Percentiles rank a stretch among this genome's conserved stretches.
phyloP scores from a whole-genome alignment of 2,329 filamentous ascomycete genomes.

The Colletotrichum higginsianum region DNA sequence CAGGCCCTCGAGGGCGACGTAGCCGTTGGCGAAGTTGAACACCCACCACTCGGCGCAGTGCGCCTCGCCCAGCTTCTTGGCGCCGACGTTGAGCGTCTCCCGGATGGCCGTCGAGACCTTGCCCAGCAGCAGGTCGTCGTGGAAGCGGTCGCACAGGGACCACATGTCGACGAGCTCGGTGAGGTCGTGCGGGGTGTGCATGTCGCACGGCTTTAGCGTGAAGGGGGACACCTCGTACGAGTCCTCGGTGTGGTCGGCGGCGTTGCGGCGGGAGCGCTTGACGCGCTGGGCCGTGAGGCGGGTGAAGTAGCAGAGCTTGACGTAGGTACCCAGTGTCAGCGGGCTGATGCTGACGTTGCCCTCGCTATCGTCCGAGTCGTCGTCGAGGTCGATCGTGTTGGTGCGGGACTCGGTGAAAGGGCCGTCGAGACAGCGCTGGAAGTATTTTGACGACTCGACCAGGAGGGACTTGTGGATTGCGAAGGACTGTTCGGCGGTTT shows the following conservation, averaged over 20 bases:
- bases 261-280: constrained; percentile 26
- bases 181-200: constrained; percentile 35
- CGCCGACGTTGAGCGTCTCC: constrained; percentile 34
- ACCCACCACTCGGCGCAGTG: constrained; percentile 36
- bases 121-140: constrained; percentile 34
- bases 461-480: constrained; percentile 38
- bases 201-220: constrained; percentile 38
- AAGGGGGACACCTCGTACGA: constrained; percentile 37
- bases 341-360: constrained; percentile 17
- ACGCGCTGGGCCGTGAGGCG: constrained; percentile 36
- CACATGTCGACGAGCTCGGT: constrained; percentile 36
- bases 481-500: constrained; percentile 27
- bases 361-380: constrained; percentile 3
- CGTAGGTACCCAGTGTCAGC: constrained; percentile 33
- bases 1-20: constrained; percentile 27
- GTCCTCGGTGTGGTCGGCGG: constrained; percentile 29
- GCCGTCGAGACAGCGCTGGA: constrained; percentile 38
- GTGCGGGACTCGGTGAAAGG: constrained; percentile 29
- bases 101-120: constrained; percentile 36
- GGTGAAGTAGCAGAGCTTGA: constrained; percentile 40
- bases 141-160: constrained; percentile 35
- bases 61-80: constrained; percentile 13
- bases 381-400: constrained; percentile 38
- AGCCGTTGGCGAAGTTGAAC: constrained; percentile 30
- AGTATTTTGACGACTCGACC: constrained; percentile 38